phyloP scores from a whole-genome alignment of 1,284 basidiomycete species.

The Phenoliferia sp. region DNA sequence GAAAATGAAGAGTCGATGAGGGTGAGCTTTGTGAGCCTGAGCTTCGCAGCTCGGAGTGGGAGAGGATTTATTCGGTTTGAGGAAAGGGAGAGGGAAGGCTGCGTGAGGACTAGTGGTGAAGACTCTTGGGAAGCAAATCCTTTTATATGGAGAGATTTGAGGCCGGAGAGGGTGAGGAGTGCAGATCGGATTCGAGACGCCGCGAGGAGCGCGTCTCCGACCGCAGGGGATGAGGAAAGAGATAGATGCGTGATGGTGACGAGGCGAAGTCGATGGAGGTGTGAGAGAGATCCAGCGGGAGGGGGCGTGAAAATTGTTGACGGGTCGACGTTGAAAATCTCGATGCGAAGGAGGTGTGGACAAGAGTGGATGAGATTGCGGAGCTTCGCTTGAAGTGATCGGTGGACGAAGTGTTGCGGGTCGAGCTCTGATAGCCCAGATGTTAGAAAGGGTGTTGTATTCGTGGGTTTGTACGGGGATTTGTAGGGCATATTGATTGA shows the following conservation, averaged over 20 bases:
- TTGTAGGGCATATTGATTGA: slow-evolving; percentile 5
- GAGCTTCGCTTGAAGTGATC: slow-evolving; percentile 6
- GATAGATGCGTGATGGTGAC: slow-evolving; percentile 11
- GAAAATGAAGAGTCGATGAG: slow-evolving; percentile 17
- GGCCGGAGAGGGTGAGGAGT: slow-evolving; percentile 12
- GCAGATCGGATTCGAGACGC: slow-evolving; percentile 10
- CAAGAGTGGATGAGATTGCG: slow-evolving; percentile 15
- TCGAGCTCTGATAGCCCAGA: neutral
- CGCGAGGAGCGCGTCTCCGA: neutral
- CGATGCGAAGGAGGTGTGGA: slow-evolving; percentile 16
- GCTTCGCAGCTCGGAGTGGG: slow-evolving; percentile 1
- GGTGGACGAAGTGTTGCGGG: neutral
- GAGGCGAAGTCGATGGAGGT: slow-evolving; percentile 20
- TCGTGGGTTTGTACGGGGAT: neutral
- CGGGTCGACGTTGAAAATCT: slow-evolving; percentile 14
- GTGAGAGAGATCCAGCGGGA: slow-evolving; percentile 4
- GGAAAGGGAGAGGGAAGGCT: neutral
- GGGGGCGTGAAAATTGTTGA: slow-evolving; percentile 6
- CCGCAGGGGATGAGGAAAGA: neutral
- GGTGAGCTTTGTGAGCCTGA: slow-evolving; percentile 5
- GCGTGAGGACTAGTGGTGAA: slow-evolving; percentile 9
- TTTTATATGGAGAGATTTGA: slow-evolving; percentile 8
- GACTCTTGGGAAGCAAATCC: slow-evolving; percentile 7
- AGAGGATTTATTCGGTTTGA: slow-evolving; percentile 8
- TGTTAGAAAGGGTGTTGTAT: neutral